Evolutionary conservation across 2,329 filamentous ascomycete genomes (phyloP).

Genomic region (Zymoseptoria brevis): DNA sequence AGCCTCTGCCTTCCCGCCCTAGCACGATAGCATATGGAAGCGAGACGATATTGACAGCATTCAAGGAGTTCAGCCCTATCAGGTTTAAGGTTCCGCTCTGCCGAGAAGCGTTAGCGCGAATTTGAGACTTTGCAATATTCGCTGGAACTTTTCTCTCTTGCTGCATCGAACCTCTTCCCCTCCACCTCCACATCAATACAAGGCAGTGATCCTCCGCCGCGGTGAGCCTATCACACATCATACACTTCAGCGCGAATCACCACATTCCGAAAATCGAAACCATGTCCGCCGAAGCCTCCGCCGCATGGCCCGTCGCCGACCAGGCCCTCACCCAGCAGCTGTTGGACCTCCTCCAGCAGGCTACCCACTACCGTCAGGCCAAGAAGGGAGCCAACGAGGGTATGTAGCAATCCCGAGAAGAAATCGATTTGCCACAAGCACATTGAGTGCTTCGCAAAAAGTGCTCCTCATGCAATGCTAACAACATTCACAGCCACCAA

Average conservation of each 20-base stretch:
- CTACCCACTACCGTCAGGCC: conserved; percentile 52
- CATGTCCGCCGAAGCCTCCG: conserved; percentile 42
- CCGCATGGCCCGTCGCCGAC: conserved; percentile 35
- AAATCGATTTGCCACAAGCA: too few species aligned
- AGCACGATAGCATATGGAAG: background rate
- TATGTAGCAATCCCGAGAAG: background rate
- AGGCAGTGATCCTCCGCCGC: background rate
- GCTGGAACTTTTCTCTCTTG: background rate
- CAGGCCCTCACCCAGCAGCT: conserved; percentile 43
- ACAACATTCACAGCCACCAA: conserved; percentile 53
- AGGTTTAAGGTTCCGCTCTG: background rate
- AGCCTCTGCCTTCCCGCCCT: too few species aligned
- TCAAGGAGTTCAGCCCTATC: background rate
- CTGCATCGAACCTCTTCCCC: background rate
- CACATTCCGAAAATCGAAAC: conserved; percentile 10
- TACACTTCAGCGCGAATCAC: background rate
- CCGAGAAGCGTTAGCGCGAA: background rate
- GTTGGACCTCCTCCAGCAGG: conserved; percentile 57
- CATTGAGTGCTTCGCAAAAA: too few species aligned
- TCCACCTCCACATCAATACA: background rate
- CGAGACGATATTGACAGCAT: background rate
- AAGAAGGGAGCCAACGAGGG: conserved; percentile 81
- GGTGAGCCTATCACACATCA: background rate
- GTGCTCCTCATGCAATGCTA: background rate
- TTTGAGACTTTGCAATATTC: background rate